Evolutionary conservation across 1,139 yeast genomes (phyloP), one percentile per base, ranked within the genome.

Genomic region (Lodderomyces parapsilosis): DNA sequence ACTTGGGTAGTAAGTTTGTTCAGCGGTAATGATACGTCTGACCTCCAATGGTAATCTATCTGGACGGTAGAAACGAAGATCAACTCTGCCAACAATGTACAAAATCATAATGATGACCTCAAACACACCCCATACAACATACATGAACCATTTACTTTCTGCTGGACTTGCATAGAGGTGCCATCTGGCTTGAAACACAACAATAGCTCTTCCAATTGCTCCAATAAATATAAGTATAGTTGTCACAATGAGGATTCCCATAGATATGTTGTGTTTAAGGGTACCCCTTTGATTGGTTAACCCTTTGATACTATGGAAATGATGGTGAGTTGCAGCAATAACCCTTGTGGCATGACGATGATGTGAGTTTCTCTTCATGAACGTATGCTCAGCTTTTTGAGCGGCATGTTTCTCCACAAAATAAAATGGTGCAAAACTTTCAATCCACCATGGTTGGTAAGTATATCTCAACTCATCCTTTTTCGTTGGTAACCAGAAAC

Each of bases 391-490:
- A 2, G 76, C 76, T 31, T 65, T 60, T 47, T 60, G 59, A 3
- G 71, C 68, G 6, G 76, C 76, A 39, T 60, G 58, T 36, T 61
- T 61, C 48, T 60, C 56, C 19, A 69, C 75, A 53, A 67, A 71
- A 51, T 71, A 71, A 39, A 67, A 63, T 11, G 75, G 72, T 36
- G 60, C 53, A 52, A 71, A 71, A 13, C 69, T 62, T 52, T 70
- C 74, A 47, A 71, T 62, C 76, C 76, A 71, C 76, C 76, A 71
- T 23, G 76, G 75, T 50, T 71, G 76, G 50, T 68, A 71, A 10
- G 75, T 69, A 55, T 68, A 69, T 46, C 68, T 61, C 44, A 61
- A 63, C 49, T 69, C 74, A 56, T 71, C 76, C 51, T 70, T 70
- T 40, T 74, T 65, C 28, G 76, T 74, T 38, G 70, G 68, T 50